Evolutionary conservation across 495 filamentous ascomycete species (phyloP).

Genomic region (Hypoxylon subgilvum): DNA sequence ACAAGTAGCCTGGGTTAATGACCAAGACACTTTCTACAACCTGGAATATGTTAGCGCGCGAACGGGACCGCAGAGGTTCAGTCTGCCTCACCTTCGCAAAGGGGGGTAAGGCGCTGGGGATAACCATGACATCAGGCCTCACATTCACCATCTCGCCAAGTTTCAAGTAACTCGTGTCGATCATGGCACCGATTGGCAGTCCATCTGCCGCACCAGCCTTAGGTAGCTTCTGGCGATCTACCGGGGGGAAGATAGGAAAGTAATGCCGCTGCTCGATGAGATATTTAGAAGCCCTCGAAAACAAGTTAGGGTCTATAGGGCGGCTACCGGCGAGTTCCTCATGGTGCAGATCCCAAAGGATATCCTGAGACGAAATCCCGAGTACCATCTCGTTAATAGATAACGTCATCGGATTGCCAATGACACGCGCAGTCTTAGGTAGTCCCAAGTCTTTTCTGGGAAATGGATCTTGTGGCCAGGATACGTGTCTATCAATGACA

Average conservation of each 20-base stretch:
- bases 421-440: constrained; percentile 72
- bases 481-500: constrained; percentile 77
- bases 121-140: constrained; percentile 81
- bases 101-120: constrained; percentile 80
- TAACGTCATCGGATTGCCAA: constrained; percentile 88
- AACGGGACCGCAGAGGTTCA: neutral
- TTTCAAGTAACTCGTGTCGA: constrained; percentile 87
- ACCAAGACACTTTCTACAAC: constrained; percentile 84
- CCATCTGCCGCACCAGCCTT: constrained; percentile 64
- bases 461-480: constrained; percentile 88
- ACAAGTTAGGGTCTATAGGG: constrained; percentile 60
- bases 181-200: constrained; percentile 67
- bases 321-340: constrained; percentile 70
- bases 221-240: constrained; percentile 67
- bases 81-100: constrained; percentile 77
- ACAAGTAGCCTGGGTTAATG: constrained; percentile 87
- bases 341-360: constrained; percentile 77
- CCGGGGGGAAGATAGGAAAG: constrained; percentile 84
- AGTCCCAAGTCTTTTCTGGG: constrained; percentile 70
- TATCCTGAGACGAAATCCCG: constrained; percentile 81
- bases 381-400: constrained; percentile 83
- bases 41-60: constrained; percentile 50
- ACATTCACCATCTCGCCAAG: constrained; percentile 88
- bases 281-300: constrained; percentile 71
- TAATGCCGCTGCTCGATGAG: constrained; percentile 88